Conservation (phyloP, 306 rosid species). For the Morella rubra region DNA sequence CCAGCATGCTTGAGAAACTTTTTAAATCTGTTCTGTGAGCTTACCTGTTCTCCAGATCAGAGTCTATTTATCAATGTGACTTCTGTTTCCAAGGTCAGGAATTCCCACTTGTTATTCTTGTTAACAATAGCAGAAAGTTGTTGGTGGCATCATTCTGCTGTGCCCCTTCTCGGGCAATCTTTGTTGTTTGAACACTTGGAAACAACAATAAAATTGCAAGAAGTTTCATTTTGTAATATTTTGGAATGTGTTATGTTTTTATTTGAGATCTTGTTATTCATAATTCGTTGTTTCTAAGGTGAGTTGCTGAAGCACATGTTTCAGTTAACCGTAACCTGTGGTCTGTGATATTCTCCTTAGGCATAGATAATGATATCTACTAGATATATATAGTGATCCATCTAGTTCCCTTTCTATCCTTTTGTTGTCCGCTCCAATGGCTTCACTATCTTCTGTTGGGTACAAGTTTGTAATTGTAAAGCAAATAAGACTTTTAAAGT, state of each 20-base stretch:
- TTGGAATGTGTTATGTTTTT: neutral
- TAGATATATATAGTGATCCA: neutral
- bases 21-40: slow-evolving; percentile 95
- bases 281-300: neutral
- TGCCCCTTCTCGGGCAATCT: slow-evolving; percentile 1
- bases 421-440: neutral
- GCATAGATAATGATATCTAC: neutral
- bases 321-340: neutral
- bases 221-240: neutral
- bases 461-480: slow-evolving; percentile 20
- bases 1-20: slow-evolving; percentile 98
- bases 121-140: neutral
- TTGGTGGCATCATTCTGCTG: neutral
- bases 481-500: neutral
- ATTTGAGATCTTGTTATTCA: slow-evolving; percentile 1
- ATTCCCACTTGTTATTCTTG: slow-evolving; percentile 14
- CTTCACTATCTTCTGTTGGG: slow-evolving; percentile 8
- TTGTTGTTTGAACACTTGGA: slow-evolving; percentile 8
- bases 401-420: neutral
- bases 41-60: slow-evolving; percentile 95
- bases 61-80: slow-evolving; percentile 96
- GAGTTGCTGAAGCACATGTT: slow-evolving; percentile 10
- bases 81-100: slow-evolving; percentile 64
- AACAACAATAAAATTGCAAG: neutral
- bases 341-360: neutral